A percentile compares a stretch with the other conserved stretches of the same genome.
Evolutionary conservation across 2,329 filamentous ascomycete genomes (phyloP).

Genomic region (Aureobasidium sp.): DNA sequence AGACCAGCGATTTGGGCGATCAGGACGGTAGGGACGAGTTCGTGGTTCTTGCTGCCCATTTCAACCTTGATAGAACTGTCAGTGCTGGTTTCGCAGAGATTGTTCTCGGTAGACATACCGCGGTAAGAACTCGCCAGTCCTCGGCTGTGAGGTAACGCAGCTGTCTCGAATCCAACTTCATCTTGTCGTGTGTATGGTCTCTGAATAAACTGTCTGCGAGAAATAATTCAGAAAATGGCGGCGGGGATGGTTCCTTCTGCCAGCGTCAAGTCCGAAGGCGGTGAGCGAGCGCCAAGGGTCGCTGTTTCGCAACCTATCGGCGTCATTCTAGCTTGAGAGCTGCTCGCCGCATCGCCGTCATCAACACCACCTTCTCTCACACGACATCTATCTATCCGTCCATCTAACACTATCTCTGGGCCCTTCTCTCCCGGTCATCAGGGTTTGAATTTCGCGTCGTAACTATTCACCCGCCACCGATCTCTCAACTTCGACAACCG

Average conservation of each 20-base stretch:
- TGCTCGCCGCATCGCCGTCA: slow-evolving; percentile 7
- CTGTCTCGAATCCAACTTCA: slow-evolving; percentile 93
- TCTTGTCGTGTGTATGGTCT: slow-evolving; percentile 35
- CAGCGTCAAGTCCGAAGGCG: slow-evolving; percentile 15
- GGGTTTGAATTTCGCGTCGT: neutral
- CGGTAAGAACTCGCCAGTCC: slow-evolving; percentile 92
- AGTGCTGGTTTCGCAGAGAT: neutral
- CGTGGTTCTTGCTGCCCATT: slow-evolving; percentile 90
- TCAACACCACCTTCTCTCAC: slow-evolving; percentile 16
- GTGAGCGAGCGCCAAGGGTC: slow-evolving; percentile 11
- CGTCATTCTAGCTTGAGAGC: slow-evolving; percentile 1
- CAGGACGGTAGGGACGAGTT: slow-evolving; percentile 84
- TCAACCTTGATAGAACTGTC: slow-evolving; percentile 60
- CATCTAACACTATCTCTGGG: neutral
- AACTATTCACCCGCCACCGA: neutral
- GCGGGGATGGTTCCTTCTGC: neutral
- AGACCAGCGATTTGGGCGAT: slow-evolving; percentile 80
- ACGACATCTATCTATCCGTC: slow-evolving; percentile 21
- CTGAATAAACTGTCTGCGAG: neutral
- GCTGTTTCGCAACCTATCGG: neutral
- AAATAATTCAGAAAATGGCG: neutral
- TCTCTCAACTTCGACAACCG: neutral
- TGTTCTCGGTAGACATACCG: slow-evolving; percentile 51
- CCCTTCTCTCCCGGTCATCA: neutral
- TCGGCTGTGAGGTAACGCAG: slow-evolving; percentile 87